Percentiles rank a stretch among this genome's conserved stretches.
Conservation (phyloP, 2,329 filamentous ascomycete species). For the Diaporthe capsici region DNA sequence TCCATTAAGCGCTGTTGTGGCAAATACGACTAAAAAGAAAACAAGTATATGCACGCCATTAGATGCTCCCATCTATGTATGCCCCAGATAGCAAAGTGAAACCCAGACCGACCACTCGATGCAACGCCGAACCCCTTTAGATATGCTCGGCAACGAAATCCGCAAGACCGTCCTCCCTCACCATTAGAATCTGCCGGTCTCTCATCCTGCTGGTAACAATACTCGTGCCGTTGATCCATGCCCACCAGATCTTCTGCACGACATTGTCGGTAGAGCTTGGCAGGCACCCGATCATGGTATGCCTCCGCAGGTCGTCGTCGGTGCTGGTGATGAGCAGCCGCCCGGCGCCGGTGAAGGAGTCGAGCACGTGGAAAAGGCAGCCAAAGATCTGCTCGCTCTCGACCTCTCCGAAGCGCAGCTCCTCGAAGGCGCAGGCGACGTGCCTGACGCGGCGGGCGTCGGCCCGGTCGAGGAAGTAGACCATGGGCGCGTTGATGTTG, state of each 20-base stretch:
- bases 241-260: slow-evolving; percentile 64
- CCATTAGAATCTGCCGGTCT: slow-evolving; percentile 59
- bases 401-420: slow-evolving; percentile 59
- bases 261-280: slow-evolving; percentile 54
- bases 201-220: slow-evolving; percentile 57
- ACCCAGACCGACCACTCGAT: neutral
- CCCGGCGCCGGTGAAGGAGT: slow-evolving; percentile 56
- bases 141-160: slow-evolving; percentile 48
- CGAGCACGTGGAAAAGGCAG: slow-evolving; percentile 62
- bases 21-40: neutral
- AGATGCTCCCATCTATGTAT: slow-evolving; percentile 14
- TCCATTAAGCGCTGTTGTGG: neutral
- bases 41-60: neutral
- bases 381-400: slow-evolving; percentile 62
- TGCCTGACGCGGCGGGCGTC: slow-evolving; percentile 60
- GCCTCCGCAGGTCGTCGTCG: slow-evolving; percentile 50
- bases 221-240: slow-evolving; percentile 59
- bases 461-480: slow-evolving; percentile 60
- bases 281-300: slow-evolving; percentile 45
- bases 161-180: slow-evolving; percentile 59
- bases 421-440: slow-evolving; percentile 60
- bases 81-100: neutral
- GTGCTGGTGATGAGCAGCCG: slow-evolving; percentile 59
- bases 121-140: neutral
- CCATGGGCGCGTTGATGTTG: slow-evolving; percentile 64